Evolutionary conservation across 495 filamentous ascomycete genomes (phyloP), one percentile per base, ranked within the genome.

Genomic region (Pseudevernia furfuracea): DNA sequence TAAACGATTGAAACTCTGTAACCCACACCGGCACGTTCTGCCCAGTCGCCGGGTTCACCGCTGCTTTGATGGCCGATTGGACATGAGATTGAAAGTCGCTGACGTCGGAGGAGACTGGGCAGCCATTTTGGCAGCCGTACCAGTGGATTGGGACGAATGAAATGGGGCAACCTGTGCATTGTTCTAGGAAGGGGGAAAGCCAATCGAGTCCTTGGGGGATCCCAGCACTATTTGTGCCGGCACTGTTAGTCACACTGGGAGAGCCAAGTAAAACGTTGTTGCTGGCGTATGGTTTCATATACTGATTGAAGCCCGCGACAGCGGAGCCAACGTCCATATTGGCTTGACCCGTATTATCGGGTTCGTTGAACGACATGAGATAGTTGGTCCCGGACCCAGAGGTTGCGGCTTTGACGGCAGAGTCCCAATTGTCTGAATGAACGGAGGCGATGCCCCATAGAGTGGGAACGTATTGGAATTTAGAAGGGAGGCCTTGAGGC

Each of bases 311-410:
- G 59, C 71, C 79, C 10, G 59, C 60, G 49, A 86, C 91, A 39
- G 90, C 90, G 5, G 73, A 75, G 37, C 75, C 67, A 41, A 85
- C 79, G 41, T 74, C 71, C 75, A 95, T 79, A 78, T 86, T 83
- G 68, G 91, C 79, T 75, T 95, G 90, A 1, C 68, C 70, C 25
- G 67, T 4, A 57, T 80, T 78, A 69, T 96, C 92, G 55, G 90
- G 90, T 80, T 96, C 92, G 83, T 96, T 96, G 86, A 95, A 93
- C 67, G 82, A 79, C 66, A 96, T 76, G 65, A 96, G 79, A 73
- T 82, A 71, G 23, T 68, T 67, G 32, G 69, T 69, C 38, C 66
- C 68, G 59, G 68, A 63, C 23, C 66, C 65, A n/a, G 68, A 61
- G 28, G 69, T 53, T 17, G 71, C 70, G 46, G 64, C 36, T 66